Base-by-base conservation (phyloP, 805 yeast species). In the Lipomyces kockii region DNA sequence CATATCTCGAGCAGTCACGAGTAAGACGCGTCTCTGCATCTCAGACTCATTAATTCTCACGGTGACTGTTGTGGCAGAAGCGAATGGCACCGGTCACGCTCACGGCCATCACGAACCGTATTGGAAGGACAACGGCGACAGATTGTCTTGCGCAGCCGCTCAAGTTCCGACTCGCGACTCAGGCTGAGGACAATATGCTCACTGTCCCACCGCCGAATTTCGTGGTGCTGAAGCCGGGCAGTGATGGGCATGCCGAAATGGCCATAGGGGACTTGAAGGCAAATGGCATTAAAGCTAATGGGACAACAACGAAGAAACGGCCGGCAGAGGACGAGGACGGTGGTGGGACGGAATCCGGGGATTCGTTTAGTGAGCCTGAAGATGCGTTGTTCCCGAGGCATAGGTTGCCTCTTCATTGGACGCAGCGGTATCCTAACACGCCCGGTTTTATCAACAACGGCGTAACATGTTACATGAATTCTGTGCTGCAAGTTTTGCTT, bases 391-490 rank as follows among this genome's bases (percentile, higher is more conserved):
- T 59, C 27, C 71, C 68, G 11, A 37, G 58, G 17, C 63, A 62
- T 52, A 9, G 20, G 39, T 49, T 69, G 4, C 63, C 72, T 4
- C 37, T 67, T 7, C 20, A 37, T 9, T 69, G 72, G 72, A 63
- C 62, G 7, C 60, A 58, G 49, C 27, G 64, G 20, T 67, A 63
- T 22, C 39, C 32, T 2, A 12, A 34, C 14, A 67, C 72, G 2
- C 74, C 75, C 11, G 99, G 99, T 0, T 81, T 94, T 60, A 78
- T 90, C 60, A 94, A 94, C 78, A 93, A 89, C 72, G 98, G 98
- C 53, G 98, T 95, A 58, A 94, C 98, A 2, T 94, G 99, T 78
- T 94, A 94, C 80, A 93, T 94, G 85, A 94, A 95, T 78, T 89
- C 97, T 6, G 98, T 98, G 1, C 88, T 95, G 32, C 98, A 94